Evolutionary conservation across 306 rosid species (phyloP).

Genomic region (Vicia faba): DNA sequence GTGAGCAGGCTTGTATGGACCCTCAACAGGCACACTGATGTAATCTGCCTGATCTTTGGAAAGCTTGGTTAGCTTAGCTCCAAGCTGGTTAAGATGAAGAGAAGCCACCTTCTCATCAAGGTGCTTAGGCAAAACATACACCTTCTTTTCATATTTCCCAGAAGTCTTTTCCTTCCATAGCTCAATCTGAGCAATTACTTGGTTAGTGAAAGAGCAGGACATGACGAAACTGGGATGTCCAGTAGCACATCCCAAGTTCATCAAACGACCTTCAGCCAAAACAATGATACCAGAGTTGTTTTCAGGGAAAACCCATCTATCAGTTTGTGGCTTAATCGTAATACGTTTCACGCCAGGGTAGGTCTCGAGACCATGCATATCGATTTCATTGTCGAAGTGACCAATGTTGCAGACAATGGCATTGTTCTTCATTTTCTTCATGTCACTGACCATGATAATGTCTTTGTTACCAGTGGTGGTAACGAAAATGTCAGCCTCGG

Average conservation of each 20-base stretch:
- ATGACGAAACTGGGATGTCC: slow-evolving; percentile 99
- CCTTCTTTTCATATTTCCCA: slow-evolving; percentile 91
- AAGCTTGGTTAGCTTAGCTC: slow-evolving; percentile 90
- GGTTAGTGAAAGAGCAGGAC: slow-evolving; percentile 99
- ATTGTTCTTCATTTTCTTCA: slow-evolving; percentile 98
- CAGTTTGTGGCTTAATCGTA: slow-evolving; percentile 94
- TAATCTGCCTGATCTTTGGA: slow-evolving; percentile 86
- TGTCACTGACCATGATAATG: slow-evolving; percentile 78
- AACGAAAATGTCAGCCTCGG: slow-evolving; percentile 79
- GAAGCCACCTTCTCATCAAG: slow-evolving; percentile 98
- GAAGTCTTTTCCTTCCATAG: slow-evolving; percentile 78
- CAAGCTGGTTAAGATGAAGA: slow-evolving; percentile 92
- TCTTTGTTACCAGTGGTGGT: slow-evolving; percentile 99
- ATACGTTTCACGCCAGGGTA: slow-evolving; percentile 84
- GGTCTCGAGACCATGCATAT: slow-evolving; percentile 76
- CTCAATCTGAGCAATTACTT: slow-evolving; percentile 95
- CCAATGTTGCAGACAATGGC: slow-evolving; percentile 97
- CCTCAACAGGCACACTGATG: slow-evolving; percentile 83
- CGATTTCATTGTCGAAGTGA: slow-evolving; percentile 96
- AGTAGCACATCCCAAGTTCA: slow-evolving; percentile 99
- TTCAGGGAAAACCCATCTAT: slow-evolving; percentile 96
- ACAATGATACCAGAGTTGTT: slow-evolving; percentile 68
- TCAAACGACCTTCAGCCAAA: slow-evolving; percentile 91
- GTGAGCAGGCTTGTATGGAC: slow-evolving; percentile 92
- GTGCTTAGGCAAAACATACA: slow-evolving; percentile 87